Percentiles rank a stretch among this genome's conserved stretches.
Conservation (phyloP, 2,329 filamentous ascomycete genomes). For the Gyromitra esculenta region DNA sequence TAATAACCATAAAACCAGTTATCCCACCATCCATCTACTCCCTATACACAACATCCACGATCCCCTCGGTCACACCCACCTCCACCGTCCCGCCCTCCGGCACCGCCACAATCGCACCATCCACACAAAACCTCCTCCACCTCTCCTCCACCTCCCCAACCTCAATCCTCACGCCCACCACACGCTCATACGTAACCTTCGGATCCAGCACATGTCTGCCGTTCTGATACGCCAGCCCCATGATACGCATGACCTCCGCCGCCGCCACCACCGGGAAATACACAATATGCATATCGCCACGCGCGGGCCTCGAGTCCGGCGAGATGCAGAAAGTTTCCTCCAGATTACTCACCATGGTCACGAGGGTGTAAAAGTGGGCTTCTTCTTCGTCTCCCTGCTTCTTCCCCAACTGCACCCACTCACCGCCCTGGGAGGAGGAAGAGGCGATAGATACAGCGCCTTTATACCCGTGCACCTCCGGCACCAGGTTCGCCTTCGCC, state of each 20-base stretch:
- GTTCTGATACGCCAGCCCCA: constrained; percentile 71
- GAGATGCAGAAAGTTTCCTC: constrained; percentile 86
- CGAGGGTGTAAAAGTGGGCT: constrained; percentile 79
- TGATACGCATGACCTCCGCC: constrained; percentile 77
- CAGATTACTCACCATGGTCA: constrained; percentile 79
- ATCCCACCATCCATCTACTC: not conserved
- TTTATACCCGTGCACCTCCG: constrained; percentile 67
- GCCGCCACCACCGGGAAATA: constrained; percentile 74
- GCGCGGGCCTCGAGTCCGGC: constrained; percentile 73
- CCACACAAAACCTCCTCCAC: constrained; percentile 90
- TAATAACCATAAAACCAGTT: not conserved
- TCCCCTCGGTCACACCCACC: constrained; percentile 65
- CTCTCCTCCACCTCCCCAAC: constrained; percentile 74
- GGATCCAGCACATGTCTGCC: constrained; percentile 68
- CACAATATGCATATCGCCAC: constrained; percentile 76
- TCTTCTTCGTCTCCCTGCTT: constrained; percentile 54
- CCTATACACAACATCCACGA: constrained; percentile 33
- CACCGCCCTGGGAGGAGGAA: constrained; percentile 46
- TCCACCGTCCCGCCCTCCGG: constrained; percentile 76
- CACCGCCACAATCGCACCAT: constrained; percentile 84
- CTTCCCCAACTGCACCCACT: constrained; percentile 52
- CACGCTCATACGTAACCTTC: constrained; percentile 73
- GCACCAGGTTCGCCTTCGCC: constrained; percentile 70
- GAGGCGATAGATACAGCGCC: constrained; percentile 63
- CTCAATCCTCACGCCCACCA: constrained; percentile 68